Percentiles rank a stretch among this genome's conserved stretches.
Evolutionary conservation across 225 moss, liverwort and hornwort species (phyloP).

Genomic region (Rhytidiadelphus loreus): DNA sequence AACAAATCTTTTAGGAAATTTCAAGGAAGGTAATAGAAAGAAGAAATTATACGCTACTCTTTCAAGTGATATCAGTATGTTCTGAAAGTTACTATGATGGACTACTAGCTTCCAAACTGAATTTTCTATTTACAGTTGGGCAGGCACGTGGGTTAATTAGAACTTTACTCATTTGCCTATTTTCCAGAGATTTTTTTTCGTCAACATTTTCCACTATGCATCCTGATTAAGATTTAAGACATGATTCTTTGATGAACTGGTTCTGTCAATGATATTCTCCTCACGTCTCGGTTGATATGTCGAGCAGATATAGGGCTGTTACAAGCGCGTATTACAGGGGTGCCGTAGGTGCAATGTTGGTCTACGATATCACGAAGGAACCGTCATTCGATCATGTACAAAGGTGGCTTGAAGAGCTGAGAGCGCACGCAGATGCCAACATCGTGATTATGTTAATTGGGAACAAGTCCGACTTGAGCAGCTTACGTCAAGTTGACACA

Average conservation of each 20-base stretch:
- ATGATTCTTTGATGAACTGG: not conserved
- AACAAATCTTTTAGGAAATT: not conserved
- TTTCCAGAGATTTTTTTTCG: not conserved
- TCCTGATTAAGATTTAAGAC: not conserved
- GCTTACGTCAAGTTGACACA: constrained; percentile 67
- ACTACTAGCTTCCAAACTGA: not conserved
- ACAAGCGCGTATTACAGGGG: constrained; percentile 93
- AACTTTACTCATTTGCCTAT: not conserved
- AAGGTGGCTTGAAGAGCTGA: constrained; percentile 91
- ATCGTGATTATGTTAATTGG: constrained; percentile 93
- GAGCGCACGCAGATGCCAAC: constrained; percentile 83
- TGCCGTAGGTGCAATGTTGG: constrained; percentile 95
- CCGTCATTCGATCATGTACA: constrained; percentile 91
- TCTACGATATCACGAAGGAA: constrained; percentile 91
- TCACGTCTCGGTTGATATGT: not conserved
- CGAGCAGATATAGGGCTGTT: constrained; percentile 82
- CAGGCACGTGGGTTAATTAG: not conserved
- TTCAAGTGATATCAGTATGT: not conserved
- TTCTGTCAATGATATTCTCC: not conserved
- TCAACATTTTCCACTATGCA: not conserved
- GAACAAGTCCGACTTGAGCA: constrained; percentile 83
- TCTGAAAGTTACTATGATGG: not conserved
- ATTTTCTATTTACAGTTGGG: not conserved
- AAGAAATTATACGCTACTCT: not conserved
- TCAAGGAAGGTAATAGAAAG: not conserved